Percentiles rank a stretch among this genome's conserved stretches.
Conservation (phyloP, 176 grass and related monocot species). For the Oropetium thomaeum region DNA sequence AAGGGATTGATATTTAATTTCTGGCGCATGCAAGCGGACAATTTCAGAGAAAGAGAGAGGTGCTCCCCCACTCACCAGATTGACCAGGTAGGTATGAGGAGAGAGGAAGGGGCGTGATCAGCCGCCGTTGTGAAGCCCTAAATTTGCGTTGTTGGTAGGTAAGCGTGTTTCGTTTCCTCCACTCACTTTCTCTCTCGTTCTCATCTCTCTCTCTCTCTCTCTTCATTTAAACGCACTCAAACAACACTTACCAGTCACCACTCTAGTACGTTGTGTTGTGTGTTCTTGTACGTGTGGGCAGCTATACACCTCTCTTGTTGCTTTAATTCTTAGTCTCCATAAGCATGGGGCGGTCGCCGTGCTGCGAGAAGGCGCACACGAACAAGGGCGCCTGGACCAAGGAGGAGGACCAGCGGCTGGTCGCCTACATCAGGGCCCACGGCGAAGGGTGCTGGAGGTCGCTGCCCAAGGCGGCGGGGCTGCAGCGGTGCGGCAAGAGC, state of each 20-base stretch:
- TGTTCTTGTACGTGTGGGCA: background rate
- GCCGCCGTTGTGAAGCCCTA: background rate
- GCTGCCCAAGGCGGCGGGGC: constrained; percentile 76
- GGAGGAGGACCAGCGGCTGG: constrained; percentile 80
- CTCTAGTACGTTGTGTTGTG: background rate
- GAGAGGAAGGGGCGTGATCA: background rate
- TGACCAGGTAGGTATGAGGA: background rate
- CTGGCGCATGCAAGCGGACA: no score
- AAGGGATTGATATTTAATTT: background rate
- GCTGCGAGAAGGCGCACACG: constrained; percentile 92
- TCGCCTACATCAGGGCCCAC: constrained; percentile 75
- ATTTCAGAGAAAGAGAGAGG: background rate
- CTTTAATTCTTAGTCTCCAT: background rate
- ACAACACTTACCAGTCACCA: background rate
- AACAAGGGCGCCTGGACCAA: constrained; percentile 97
- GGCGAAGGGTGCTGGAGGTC: constrained; percentile 90
- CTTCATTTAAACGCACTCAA: background rate
- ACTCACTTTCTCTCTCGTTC: background rate
- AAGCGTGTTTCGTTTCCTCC: background rate
- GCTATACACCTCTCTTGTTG: background rate
- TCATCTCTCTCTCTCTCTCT: background rate
- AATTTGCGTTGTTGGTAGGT: background rate
- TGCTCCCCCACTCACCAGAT: background rate
- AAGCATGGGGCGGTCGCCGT: constrained; percentile 73
- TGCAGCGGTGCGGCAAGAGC: constrained; percentile 81